These are phyloP conservation scores for Ogataea methanolica DNA, from an alignment of 805 yeast species.

Conservation along the genomic window DNA sequence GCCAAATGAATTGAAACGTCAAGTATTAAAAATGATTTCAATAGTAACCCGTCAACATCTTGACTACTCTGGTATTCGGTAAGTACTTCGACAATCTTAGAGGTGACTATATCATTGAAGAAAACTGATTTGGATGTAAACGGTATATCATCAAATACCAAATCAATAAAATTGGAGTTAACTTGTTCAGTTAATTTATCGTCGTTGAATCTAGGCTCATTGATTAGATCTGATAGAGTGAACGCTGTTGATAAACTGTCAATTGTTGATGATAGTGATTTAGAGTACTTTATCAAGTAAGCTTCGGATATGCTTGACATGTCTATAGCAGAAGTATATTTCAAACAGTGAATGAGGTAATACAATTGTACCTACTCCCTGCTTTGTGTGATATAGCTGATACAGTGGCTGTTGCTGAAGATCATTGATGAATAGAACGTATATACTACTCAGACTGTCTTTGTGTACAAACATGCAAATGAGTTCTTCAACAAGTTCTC, in stretches of 20 bases:
- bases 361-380: too few species aligned
- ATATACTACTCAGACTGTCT: background rate
- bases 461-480: background rate
- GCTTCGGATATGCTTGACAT: too few species aligned
- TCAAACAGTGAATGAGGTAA: too few species aligned
- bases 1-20: conserved; percentile 21
- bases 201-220: conserved; percentile 1
- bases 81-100: background rate
- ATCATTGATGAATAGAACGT: background rate
- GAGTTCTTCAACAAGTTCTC: too few species aligned
- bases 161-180: conserved; percentile 2
- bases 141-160: conserved; percentile 8
- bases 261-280: background rate
- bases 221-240: background rate
- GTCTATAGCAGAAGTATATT: too few species aligned
- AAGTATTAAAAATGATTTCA: conserved; percentile 12
- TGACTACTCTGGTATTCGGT: too few species aligned
- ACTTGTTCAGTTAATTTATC: background rate
- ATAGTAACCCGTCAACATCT: conserved; percentile 3
- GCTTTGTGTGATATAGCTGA: too few species aligned
- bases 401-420: too few species aligned
- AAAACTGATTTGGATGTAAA: conserved; percentile 4
- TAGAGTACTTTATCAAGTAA: conserved; percentile 3
- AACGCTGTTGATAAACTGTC: background rate
- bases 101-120: conserved; percentile 13